Evolutionary conservation across 2,329 filamentous ascomycete genomes (phyloP), one percentile per base, ranked within the genome.

Genomic region (Colletotrichum lindemuthianum): DNA sequence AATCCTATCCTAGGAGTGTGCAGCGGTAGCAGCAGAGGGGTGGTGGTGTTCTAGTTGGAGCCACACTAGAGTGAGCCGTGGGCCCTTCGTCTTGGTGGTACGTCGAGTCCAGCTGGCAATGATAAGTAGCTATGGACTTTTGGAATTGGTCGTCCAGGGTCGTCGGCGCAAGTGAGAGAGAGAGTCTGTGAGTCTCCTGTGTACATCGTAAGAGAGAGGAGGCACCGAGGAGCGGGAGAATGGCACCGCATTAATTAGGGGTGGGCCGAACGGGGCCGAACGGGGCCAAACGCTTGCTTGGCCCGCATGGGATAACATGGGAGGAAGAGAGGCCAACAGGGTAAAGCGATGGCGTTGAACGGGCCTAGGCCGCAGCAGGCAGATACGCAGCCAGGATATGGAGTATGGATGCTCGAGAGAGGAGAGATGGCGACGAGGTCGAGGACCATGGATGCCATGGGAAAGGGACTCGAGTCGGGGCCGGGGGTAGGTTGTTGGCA

Each of bases 201-300:
- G 52, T 43, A 32, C 45, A 40, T 40, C 40, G 37, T 24, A 37
- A 44, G 55, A 43, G 10, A 5, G 13, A 34, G 36, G 13, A 47
- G 56, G 48, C 48, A 34, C n/a, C n/a, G n/a, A n/a, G n/a, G n/a
- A n/a, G n/a, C 33, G 54, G 60, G 60, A 48, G 49, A 48, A 63
- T 60, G 43, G 50, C 37, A 60, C 24, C 50, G 58, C 57, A 61
- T 61, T 47, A 48, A 61, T 61, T 47, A 48, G 50, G 57, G 45
- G 61, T 60, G 58, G 61, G 15, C 8, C 57, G 40, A 55, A 53
- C 36, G 33, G 58, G 61, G 15, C 8, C 57, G 40, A 55, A 53
- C 36, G 33, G 61, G 58, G 58, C 58, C 57, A 65, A 61, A 55
- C 61, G 39, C 61, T 45, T 60, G 50, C 61, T 65, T 65, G 57